Evolutionary conservation across 2,329 filamentous ascomycete species (phyloP), one percentile per base, ranked within the genome.

Genomic region (Fusarium poae): DNA sequence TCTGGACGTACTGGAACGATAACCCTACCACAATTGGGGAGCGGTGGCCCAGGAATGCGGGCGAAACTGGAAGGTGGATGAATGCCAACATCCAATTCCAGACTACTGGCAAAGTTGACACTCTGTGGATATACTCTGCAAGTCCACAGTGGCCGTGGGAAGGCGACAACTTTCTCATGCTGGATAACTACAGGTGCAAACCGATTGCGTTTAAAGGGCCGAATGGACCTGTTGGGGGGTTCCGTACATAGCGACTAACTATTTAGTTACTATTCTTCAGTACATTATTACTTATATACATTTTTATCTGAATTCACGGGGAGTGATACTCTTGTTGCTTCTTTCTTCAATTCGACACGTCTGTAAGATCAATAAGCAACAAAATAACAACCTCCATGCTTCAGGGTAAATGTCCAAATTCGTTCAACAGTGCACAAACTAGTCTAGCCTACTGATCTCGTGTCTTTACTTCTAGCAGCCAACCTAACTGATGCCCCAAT

Each of bases 141-240:
- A 63, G 57, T 25, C 60, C 60, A 0, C 57, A 63, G 12, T 11
- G 29, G 16, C 23, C 21, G 5, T 12, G 9, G 4, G 18, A 5
- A 4, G 43, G 34, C 1, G 1, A 20, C 8, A 50, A 56, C 35
- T 56, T 18, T 25, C 25, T 62, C 7, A 30, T 34, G 20, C 21
- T 62, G 34, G 54, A 62, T 27, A 35, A 62, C 16, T 59, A 60
- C 45, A 42, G 46, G 15, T 53, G 59, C 3, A 62, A 23, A 16
- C 59, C 59, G 2, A 42, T 40, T 4, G 34, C 34, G 23, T 32
- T 48, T 9, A 60, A 53, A 2, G 30, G 37, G 16, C 58, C 40
- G 2, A 49, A 49, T 13, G 54, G 56, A 16, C 44, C 54, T 5
- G 44, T 51, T 27, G 27, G 21, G 20, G 21, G 34, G 13, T 35